Evolutionary conservation across 208 protist genomes (phyloP).

Genomic region (Wallacemonas sp.): DNA sequence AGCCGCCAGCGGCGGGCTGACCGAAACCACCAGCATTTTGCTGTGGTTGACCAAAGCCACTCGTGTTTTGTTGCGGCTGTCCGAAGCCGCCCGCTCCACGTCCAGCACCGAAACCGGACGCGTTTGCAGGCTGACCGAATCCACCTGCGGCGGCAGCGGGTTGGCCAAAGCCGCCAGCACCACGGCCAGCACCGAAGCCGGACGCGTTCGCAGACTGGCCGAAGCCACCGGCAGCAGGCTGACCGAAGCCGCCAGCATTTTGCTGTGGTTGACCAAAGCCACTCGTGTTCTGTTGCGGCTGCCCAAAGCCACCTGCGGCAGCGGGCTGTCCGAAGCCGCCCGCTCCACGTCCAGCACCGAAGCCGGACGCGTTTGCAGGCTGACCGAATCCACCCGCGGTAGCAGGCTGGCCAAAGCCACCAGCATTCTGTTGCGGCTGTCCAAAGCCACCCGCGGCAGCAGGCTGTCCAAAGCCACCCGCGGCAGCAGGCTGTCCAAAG

Average conservation of each 20-base stretch:
- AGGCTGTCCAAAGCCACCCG: constrained; percentile 54
- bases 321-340: constrained; percentile 24
- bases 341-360: constrained; percentile 19
- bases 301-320: constrained; percentile 29
- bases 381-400: constrained; percentile 25
- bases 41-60: constrained; percentile 20
- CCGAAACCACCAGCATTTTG: constrained; percentile 16
- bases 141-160: background rate
- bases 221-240: constrained; percentile 28
- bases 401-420: constrained; percentile 42
- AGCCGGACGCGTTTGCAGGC: constrained; percentile 6
- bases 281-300: constrained; percentile 14
- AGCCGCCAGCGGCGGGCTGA: constrained; percentile 25
- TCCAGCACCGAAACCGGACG: constrained; percentile 24
- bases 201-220: constrained; percentile 18
- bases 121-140: constrained; percentile 12
- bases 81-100: constrained; percentile 27
- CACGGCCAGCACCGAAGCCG: no score
- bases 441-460: constrained; percentile 29
- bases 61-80: constrained; percentile 13
- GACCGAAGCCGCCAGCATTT: constrained; percentile 21
- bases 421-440: constrained; percentile 5
- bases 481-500: constrained; percentile 24
- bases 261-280: constrained; percentile 32
- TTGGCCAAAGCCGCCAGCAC: constrained; percentile 21